Percentiles rank a stretch among this genome's conserved stretches.
Conservation (phyloP, 2,329 filamentous ascomycete species). For the Tolypocladium album region DNA sequence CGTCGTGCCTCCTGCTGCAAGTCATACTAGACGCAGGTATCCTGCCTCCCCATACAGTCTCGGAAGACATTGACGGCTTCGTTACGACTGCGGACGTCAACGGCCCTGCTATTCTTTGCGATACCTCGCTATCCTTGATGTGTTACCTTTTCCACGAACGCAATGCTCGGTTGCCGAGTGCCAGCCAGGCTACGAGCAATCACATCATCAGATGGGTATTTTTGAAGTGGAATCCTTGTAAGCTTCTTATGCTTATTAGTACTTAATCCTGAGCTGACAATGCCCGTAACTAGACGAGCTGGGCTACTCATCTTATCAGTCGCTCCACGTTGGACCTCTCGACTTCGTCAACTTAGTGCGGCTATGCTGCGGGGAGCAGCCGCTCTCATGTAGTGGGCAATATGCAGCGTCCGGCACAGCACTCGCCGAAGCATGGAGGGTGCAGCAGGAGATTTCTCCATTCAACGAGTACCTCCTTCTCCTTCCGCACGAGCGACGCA, state of each 20-base stretch:
- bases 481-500: conserved; percentile 21
- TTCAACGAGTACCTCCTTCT: conserved; percentile 46
- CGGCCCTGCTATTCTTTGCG: conserved; percentile 68
- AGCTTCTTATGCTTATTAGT: conserved; percentile 11
- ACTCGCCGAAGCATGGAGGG: conserved; percentile 36
- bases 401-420: conserved; percentile 33
- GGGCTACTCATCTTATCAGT: conserved; percentile 53
- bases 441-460: conserved; percentile 28
- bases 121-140: conserved; percentile 69
- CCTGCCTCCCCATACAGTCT: conserved; percentile 56
- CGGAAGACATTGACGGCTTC: conserved; percentile 61
- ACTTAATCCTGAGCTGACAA: neutral
- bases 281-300: conserved; percentile 44
- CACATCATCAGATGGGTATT: conserved; percentile 75
- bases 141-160: conserved; percentile 54
- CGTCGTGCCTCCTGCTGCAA: conserved; percentile 64
- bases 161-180: conserved; percentile 56
- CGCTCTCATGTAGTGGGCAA: conserved; percentile 17
- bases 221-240: conserved; percentile 73
- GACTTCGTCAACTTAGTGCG: conserved; percentile 61
- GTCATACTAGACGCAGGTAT: conserved; percentile 55
- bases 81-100: conserved; percentile 69
- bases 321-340: conserved; percentile 50
- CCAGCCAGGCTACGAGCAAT: conserved; percentile 55
- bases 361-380: conserved; percentile 49